phyloP scores from a whole-genome alignment of 1,284 basidiomycete genomes.

The Sparassis latifolia region DNA sequence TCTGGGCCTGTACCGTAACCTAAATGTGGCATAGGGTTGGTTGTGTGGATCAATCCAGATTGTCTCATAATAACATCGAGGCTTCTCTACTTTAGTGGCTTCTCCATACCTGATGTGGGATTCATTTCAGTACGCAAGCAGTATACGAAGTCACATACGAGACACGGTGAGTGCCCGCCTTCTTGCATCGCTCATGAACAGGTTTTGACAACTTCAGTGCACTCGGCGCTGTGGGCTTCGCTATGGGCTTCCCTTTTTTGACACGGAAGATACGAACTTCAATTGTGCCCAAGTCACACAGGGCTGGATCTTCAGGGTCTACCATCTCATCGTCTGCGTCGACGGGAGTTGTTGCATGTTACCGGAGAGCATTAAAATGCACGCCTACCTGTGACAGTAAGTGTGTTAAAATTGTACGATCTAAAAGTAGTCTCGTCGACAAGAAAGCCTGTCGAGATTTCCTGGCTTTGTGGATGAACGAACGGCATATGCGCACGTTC shows the following conservation, averaged over 20 bases:
- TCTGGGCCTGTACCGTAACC: conserved; percentile 6
- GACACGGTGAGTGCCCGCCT: conserved; percentile 6
- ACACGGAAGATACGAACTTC: neutral
- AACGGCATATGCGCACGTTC: neutral
- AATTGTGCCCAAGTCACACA: neutral
- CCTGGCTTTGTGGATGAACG: neutral
- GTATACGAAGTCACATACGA: conserved; percentile 1
- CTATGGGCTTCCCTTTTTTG: neutral
- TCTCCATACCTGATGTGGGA: neutral
- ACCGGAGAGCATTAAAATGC: neutral
- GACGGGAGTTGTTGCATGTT: neutral
- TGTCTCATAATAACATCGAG: too few relatives aligned
- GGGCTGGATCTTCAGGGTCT: neutral
- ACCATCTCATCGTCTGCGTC: neutral
- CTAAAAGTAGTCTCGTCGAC: neutral
- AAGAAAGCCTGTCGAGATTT: neutral
- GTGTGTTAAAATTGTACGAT: neutral
- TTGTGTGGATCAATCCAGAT: neutral
- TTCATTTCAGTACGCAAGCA: neutral
- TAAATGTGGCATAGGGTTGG: neutral
- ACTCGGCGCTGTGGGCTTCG: neutral
- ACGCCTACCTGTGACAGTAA: conserved; percentile 1
- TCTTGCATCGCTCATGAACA: conserved; percentile 8
- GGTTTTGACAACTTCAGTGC: neutral
- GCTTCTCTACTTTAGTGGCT: neutral